Conservation (phyloP, 192 early-diverging fungal genomes). For the Irineochytrium annulatum region DNA sequence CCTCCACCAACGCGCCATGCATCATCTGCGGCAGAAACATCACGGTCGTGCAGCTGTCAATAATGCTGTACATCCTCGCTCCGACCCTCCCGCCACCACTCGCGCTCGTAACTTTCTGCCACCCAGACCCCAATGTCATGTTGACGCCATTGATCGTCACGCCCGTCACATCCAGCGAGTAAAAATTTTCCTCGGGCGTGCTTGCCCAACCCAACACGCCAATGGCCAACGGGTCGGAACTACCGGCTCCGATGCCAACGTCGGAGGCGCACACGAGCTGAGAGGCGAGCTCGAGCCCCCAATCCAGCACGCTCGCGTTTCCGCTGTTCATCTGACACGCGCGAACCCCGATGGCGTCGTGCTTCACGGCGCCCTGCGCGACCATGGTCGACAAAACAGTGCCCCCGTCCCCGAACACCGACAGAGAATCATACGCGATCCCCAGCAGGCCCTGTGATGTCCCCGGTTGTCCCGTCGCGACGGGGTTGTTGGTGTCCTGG, state of each 20-base stretch:
- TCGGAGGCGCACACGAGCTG: slow-evolving; percentile 4
- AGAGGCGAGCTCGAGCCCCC: slow-evolving; percentile 5
- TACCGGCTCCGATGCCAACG: not conserved
- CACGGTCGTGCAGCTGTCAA: slow-evolving; percentile 22
- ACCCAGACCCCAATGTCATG: not conserved
- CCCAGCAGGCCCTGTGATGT: slow-evolving; percentile 11
- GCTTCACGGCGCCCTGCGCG: not conserved
- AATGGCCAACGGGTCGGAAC: not conserved
- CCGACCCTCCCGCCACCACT: no score
- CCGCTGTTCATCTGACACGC: slow-evolving; percentile 3
- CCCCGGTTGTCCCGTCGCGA: no score
- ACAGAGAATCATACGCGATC: slow-evolving; percentile 8
- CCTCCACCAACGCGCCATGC: no score
- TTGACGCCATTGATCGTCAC: not conserved
- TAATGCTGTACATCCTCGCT: slow-evolving; percentile 14
- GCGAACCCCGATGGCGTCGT: slow-evolving; percentile 13
- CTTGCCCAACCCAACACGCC: not conserved
- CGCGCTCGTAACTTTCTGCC: no score
- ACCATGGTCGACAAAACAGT: not conserved
- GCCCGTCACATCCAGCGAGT: slow-evolving; percentile 14
- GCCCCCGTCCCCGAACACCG: not conserved
- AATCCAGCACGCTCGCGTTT: slow-evolving; percentile 11
- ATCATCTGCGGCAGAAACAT: slow-evolving; percentile 1
- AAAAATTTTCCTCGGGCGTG: not conserved
- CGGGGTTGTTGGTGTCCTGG: no score